These are phyloP conservation scores for Plasmodium sp. DNA, from an alignment of 169 alveolate genomes.

Conservation along the genomic window DNA sequence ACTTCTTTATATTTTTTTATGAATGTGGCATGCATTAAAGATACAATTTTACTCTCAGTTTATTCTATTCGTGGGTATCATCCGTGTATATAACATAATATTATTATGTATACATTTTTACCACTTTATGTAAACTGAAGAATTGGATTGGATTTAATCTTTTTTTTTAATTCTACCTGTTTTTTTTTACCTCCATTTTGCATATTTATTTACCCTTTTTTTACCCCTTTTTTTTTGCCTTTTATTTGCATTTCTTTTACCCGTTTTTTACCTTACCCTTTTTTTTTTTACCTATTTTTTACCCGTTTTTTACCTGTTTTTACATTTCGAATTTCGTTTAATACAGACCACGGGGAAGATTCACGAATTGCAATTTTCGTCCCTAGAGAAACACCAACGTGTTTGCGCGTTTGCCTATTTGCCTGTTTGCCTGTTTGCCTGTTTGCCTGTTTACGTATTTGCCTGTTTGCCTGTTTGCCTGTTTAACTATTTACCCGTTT, in stretches of 20 bases:
- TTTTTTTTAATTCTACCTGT: background rate
- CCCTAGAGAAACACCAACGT: background rate
- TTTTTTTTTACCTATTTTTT: background rate
- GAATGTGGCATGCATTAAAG: background rate
- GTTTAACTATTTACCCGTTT: too few relatives aligned
- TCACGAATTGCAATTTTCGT: background rate
- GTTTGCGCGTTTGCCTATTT: background rate
- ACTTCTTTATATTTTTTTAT: background rate
- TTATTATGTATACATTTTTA: background rate
- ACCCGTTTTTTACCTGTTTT: background rate
- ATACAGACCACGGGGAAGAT: background rate
- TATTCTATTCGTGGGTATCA: background rate
- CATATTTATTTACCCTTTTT: background rate
- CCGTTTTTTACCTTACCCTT: background rate
- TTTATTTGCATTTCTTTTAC: background rate
- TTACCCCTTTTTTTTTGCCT: background rate
- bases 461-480: background rate
- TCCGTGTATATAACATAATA: background rate
- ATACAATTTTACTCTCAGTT: background rate
- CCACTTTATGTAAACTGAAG: background rate
- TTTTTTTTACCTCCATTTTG: background rate
- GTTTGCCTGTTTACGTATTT: background rate
- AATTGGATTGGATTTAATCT: background rate
- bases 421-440: background rate
- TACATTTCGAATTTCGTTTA: background rate